A percentile compares a stretch with the other conserved stretches of the same genome.
phyloP scores from a whole-genome alignment of 345 rosid species.

The Melastoma malabathricum region DNA sequence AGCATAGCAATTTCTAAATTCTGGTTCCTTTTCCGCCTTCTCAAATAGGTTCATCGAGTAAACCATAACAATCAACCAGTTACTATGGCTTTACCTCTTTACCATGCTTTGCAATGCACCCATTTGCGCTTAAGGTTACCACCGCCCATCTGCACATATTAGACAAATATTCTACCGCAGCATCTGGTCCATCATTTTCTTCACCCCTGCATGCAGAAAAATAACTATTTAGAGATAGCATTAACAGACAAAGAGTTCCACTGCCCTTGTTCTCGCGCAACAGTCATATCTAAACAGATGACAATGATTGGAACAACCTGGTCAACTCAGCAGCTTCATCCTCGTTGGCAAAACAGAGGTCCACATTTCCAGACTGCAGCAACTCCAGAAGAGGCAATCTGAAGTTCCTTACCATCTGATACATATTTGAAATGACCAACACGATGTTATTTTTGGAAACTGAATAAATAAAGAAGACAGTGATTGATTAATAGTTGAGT shows the following conservation, averaged over 20 bases:
- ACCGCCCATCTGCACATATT: conserved; percentile 77
- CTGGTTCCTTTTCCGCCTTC: too few species aligned
- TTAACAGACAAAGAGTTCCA: not conserved
- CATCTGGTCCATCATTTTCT: conserved; percentile 37
- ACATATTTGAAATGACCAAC: not conserved
- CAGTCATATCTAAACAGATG: not conserved
- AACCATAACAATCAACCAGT: not conserved
- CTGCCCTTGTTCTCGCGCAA: conserved; percentile 2
- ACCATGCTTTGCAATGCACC: conserved; percentile 88
- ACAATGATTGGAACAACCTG: conserved; percentile 29
- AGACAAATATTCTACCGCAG: conserved; percentile 67
- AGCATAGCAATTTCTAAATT: too few species aligned
- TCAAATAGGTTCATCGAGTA: too few species aligned
- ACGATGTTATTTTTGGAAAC: too few species aligned
- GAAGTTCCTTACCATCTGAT: conserved; percentile 80
- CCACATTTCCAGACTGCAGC: conserved; percentile 69
- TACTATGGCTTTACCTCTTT: conserved; percentile 44
- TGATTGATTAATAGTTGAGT: too few species aligned
- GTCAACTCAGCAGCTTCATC: conserved; percentile 85
- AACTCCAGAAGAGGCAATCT: conserved; percentile 49
- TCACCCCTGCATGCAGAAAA: conserved; percentile 41
- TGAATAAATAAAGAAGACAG: too few species aligned
- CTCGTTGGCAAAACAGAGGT: conserved; percentile 96
- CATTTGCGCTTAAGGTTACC: conserved; percentile 65
- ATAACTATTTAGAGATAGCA: too few species aligned